Evolutionary conservation across 2,329 filamentous ascomycete species (phyloP), one percentile per base, ranked within the genome.

Genomic region (Falciphora oryzae): DNA sequence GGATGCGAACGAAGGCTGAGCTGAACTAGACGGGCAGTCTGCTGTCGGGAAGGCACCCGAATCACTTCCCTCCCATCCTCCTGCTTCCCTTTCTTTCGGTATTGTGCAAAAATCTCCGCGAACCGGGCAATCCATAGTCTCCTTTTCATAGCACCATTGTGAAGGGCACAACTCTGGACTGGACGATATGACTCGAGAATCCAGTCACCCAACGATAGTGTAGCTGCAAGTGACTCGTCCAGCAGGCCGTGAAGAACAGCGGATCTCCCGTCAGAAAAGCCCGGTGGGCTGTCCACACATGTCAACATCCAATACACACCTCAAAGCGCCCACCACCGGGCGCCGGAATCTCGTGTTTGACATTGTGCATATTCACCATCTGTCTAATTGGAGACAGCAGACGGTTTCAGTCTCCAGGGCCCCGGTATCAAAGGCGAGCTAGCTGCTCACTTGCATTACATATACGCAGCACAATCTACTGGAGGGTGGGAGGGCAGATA

Each of bases 391-490:
- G 44, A 53, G 44, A 53, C 44, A n/a, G 44, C 44, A 53, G 44
- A 22, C 22, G 8, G 44, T 53, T 53, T 53, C 44, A 53, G 44
- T 6, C 44, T 53, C 22, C 44, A 53, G 22, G 18, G 22, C 44
- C 18, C 44, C 44, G n/a, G 18, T 53, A 25, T 25, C 44, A 53
- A n/a, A 10, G 44, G 22, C 18, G 18, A 5, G 44, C 18, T 53
- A 53, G 44, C 18, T 25, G 22, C 18, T 22, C 44, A 53, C 44
- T 25, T 53, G 44, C 44, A 53, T 53, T 53, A 53, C 44, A 53
- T 53, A 53, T 53, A 53, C 44, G 44, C 44, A 53, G 44, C 44
- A 53, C 44, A n/a, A 53, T 53, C 44, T 53, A 25, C 44, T 53
- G 44, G 44, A 44, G 38, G 38, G 38, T 6, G 38, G 14, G 44